Base-by-base conservation (phyloP, 1,284 basidiomycete genomes). In the Gastroboletus turbinatus region DNA sequence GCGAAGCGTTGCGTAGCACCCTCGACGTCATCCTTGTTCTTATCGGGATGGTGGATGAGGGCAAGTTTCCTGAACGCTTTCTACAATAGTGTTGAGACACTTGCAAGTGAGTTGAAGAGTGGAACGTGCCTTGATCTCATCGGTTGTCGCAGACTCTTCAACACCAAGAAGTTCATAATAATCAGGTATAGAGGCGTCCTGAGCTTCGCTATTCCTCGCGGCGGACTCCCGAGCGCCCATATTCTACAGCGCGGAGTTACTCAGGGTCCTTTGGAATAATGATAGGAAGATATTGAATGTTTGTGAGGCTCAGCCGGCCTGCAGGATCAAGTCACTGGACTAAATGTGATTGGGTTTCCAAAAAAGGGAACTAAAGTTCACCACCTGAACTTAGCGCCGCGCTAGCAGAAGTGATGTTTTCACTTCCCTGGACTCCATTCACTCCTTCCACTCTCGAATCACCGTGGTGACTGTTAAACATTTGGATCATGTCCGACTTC, bases 1-100 rank as follows among this genome's bases (percentile, higher is more conserved):
- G 94, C 88, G 71, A 99, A 99, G 23, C 88, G 83, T 65, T 89
- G 81, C 0, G 95, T 98, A 0, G 97, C 89, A 43, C 85, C 91
- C 63, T 97, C 93, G 5, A 91, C 73, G 65, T 95, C 83, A 56
- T 86, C 80, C 30, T 84, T 81, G 65, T 96, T 96, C 73, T 95
- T 96, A 72, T 96, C 94, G 2, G 93, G 92, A 71, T 96, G 93
- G 70, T 96, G 91, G 17, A 91, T 75, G 17, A 96, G 79, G 10
- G 94, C 94, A 7, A 94, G 81, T 66, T 80, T 85, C 49, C 94
- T 80, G 72, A 94, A 96, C 14, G 94, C 86, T 73, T 81, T 82
- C 92, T 95, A 40, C 21, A 17, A 32, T 21, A 16, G 19, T 13
- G 8, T n/a, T 63, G 23, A 63, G 46, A 50, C 52, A 35, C 35